These are phyloP conservation scores for Penicillium dipodomyicola DNA, from an alignment of 495 filamentous ascomycete species.

Conservation along the genomic window DNA sequence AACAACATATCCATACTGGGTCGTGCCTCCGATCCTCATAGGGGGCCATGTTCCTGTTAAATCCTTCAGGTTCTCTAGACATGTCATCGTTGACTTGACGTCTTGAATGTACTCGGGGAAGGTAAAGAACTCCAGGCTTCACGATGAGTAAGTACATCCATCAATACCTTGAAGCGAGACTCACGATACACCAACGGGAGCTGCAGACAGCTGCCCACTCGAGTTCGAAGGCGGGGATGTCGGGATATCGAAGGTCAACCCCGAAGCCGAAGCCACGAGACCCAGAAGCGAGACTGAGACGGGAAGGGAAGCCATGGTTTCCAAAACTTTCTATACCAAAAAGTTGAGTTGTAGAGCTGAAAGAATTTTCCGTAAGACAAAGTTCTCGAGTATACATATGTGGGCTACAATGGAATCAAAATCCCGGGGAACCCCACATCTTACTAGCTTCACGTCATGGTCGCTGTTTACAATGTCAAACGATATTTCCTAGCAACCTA, in stretches of 20 bases:
- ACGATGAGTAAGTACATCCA: neutral
- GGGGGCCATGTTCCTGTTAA: slow-evolving; percentile 56
- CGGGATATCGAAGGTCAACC: slow-evolving; percentile 16
- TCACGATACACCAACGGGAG: slow-evolving; percentile 56
- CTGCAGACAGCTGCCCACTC: slow-evolving; percentile 17
- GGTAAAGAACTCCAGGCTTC: slow-evolving; percentile 57
- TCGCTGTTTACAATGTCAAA: neutral
- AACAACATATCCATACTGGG: slow-evolving; percentile 33
- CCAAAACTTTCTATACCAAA: too few relatives aligned
- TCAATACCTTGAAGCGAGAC: slow-evolving; percentile 8
- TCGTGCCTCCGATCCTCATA: slow-evolving; percentile 59
- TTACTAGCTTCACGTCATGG: neutral
- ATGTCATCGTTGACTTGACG: slow-evolving; percentile 52
- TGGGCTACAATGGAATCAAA: neutral
- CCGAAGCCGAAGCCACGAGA: slow-evolving; percentile 2
- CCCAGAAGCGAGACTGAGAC: slow-evolving; percentile 1
- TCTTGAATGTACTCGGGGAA: slow-evolving; percentile 58
- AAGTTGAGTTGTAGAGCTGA: neutral
- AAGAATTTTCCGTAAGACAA: neutral
- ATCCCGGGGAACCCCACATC: slow-evolving; percentile 4
- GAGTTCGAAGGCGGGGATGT: slow-evolving; percentile 17
- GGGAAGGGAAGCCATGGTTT: neutral
- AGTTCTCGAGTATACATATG: neutral
- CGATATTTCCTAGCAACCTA: neutral
- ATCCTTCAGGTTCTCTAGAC: slow-evolving; percentile 53